Evolutionary conservation across 768 basidiomycete genomes (phyloP).

Genomic region (Mycena haematopus): DNA sequence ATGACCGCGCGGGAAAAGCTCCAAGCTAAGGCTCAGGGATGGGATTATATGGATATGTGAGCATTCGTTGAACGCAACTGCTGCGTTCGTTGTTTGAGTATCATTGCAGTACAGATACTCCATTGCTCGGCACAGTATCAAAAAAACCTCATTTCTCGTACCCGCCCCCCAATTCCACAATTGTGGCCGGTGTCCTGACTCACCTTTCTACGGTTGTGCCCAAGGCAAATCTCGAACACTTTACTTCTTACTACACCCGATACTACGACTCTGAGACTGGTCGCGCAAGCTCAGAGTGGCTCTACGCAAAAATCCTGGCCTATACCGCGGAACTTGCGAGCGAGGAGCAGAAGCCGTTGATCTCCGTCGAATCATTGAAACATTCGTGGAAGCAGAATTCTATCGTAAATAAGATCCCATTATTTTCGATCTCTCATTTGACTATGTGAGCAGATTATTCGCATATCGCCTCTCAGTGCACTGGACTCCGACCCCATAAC

Average conservation of each 20-base stretch:
- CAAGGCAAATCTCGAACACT: slow-evolving; percentile 50
- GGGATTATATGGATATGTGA: slow-evolving; percentile 25
- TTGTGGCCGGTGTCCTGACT: slow-evolving; percentile 19
- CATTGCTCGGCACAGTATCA: slow-evolving; percentile 4
- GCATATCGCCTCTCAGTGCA: slow-evolving; percentile 5
- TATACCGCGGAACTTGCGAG: slow-evolving; percentile 25
- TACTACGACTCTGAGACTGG: slow-evolving; percentile 42
- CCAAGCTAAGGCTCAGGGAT: slow-evolving; percentile 18
- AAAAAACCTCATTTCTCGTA: slow-evolving; percentile 19
- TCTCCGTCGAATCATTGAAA: slow-evolving; percentile 20
- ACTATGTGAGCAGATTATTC: slow-evolving; percentile 15
- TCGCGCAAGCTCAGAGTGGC: slow-evolving; percentile 21
- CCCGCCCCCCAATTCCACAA: slow-evolving; percentile 25
- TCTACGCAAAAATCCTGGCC: slow-evolving; percentile 19
- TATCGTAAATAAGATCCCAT: slow-evolving; percentile 7
- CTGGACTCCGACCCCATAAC: slow-evolving; percentile 22
- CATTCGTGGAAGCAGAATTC: slow-evolving; percentile 25
- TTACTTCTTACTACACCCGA: slow-evolving; percentile 59
- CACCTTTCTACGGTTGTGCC: slow-evolving; percentile 43
- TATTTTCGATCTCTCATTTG: neutral
- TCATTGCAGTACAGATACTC: slow-evolving; percentile 10
- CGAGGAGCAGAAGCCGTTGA: slow-evolving; percentile 12
- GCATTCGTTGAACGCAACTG: neutral
- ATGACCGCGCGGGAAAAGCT: slow-evolving; percentile 24
- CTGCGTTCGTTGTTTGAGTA: too few species aligned